These are phyloP conservation scores for Fraxinus pennsylvanica DNA, from an alignment of 257 asterid genomes.

Conservation along the genomic window DNA sequence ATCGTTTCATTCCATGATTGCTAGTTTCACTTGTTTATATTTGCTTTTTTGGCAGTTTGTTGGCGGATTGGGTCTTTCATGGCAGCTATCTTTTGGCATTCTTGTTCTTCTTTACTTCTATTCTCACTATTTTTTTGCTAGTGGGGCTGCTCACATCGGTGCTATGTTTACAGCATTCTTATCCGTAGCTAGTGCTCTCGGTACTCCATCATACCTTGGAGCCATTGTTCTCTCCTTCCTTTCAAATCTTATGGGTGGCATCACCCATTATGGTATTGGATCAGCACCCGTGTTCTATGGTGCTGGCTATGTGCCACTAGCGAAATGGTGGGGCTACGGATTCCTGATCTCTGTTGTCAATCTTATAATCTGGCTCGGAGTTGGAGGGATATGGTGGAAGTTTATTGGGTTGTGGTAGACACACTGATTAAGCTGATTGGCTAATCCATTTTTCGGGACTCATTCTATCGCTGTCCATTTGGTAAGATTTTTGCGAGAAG, in stretches of 20 bases:
- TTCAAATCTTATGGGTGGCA: constrained; percentile 94
- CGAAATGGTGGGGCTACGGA: constrained; percentile 92
- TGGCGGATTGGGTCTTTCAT: constrained; percentile 90
- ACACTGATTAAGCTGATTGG: not conserved
- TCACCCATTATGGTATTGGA: constrained; percentile 89
- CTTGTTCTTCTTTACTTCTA: constrained; percentile 93
- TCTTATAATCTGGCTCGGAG: constrained; percentile 84
- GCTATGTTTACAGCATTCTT: constrained; percentile 98
- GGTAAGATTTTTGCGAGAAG: not conserved
- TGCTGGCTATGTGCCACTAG: constrained; percentile 81
- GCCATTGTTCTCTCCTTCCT: constrained; percentile 81
- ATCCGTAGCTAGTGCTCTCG: constrained; percentile 88
- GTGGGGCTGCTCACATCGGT: constrained; percentile 98
- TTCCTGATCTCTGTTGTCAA: constrained; percentile 71
- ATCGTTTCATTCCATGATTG: not conserved
- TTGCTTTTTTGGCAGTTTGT: constrained; percentile 59
- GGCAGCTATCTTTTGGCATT: constrained; percentile 95
- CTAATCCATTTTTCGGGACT: not conserved
- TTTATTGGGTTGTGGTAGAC: constrained; percentile 79
- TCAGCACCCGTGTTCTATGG: constrained; percentile 90
- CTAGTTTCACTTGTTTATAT: constrained; percentile 9
- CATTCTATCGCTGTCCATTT: not conserved
- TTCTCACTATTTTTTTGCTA: constrained; percentile 95
- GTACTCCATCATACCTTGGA: constrained; percentile 83
- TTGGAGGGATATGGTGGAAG: constrained; percentile 99